Percentiles rank a stretch among this genome's conserved stretches.
phyloP scores from a whole-genome alignment of 2,329 filamentous ascomycete genomes.

The Nigrograna mackinnonii region DNA sequence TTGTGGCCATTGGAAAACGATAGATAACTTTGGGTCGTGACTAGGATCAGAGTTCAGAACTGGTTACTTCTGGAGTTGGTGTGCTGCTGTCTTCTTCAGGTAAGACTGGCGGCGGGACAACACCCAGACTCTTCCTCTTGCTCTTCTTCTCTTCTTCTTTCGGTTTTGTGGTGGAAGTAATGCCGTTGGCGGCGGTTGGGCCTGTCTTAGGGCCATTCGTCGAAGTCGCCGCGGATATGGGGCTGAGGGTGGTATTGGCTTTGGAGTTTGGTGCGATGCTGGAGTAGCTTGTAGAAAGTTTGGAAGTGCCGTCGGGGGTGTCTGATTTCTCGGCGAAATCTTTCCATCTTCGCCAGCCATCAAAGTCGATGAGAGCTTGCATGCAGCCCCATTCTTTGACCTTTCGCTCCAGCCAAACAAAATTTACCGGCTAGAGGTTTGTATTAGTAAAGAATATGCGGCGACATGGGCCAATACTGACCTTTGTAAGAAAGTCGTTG shows the following conservation, averaged over 20 bases:
- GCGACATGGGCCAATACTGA: constrained; percentile 45
- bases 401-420: constrained; percentile 95
- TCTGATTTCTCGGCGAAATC: constrained; percentile 61
- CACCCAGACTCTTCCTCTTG: constrained; percentile 35
- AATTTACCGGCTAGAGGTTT: constrained; percentile 79
- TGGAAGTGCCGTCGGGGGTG: constrained; percentile 38
- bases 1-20: too few species aligned
- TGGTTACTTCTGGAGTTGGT: constrained; percentile 23
- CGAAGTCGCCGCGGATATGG: constrained; percentile 15
- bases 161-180: constrained; percentile 14
- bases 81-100: constrained; percentile 27
- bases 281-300: constrained; percentile 34
- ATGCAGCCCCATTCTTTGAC: constrained; percentile 99
- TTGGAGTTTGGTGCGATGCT: constrained; percentile 32
- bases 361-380: constrained; percentile 98
- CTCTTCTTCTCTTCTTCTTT: constrained; percentile 34
- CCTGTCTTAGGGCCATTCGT: constrained; percentile 10
- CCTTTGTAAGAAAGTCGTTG: constrained; percentile 98
- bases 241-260: constrained; percentile 14
- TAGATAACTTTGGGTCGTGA: too few species aligned
- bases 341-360: constrained; percentile 98
- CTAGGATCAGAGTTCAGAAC: too few species aligned
- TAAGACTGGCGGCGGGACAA: constrained; percentile 25
- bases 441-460: constrained; percentile 16
- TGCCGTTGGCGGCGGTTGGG: constrained; percentile 24